Conservation (phyloP, 805 yeast species). For the Barnettozyma populi region DNA sequence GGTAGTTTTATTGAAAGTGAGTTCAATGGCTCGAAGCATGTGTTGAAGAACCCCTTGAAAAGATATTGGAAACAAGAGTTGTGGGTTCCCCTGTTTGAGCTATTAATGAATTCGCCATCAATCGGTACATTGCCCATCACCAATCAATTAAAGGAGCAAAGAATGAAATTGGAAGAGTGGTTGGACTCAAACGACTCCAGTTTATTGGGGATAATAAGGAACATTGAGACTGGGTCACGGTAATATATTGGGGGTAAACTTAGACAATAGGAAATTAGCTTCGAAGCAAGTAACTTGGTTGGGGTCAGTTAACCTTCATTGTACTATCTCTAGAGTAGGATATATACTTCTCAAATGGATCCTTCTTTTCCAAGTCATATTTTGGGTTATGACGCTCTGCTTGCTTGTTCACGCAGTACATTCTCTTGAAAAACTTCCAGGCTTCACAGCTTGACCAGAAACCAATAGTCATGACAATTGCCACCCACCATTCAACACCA, state of each 20-base stretch:
- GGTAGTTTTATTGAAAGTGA: constrained; percentile 54
- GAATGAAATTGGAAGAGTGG: constrained; percentile 39
- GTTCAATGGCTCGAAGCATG: constrained; percentile 27
- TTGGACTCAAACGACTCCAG: constrained; percentile 20
- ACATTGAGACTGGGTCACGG: constrained; percentile 31
- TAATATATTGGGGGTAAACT: neutral
- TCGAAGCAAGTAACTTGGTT: neutral
- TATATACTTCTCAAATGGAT: constrained; percentile 59
- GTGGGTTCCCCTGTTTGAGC: constrained; percentile 65
- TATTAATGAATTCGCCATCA: constrained; percentile 53
- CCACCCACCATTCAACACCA: constrained; percentile 76
- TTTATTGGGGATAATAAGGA: constrained; percentile 30
- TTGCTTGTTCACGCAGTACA: constrained; percentile 37
- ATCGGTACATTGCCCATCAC: constrained; percentile 37
- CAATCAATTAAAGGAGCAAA: constrained; percentile 28
- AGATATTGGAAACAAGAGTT: constrained; percentile 70
- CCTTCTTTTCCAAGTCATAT: constrained; percentile 53
- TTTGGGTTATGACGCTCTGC: constrained; percentile 50
- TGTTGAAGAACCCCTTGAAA: constrained; percentile 45
- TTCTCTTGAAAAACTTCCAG: constrained; percentile 64
- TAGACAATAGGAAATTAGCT: neutral
- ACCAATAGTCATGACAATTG: constrained; percentile 51
- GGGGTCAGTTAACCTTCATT: constrained; percentile 12
- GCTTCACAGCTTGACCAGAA: constrained; percentile 58
- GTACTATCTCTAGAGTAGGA: constrained; percentile 52